Evolutionary conservation across 805 yeast genomes (phyloP).

Genomic region (Wickerhamomyces ciferrii): DNA sequence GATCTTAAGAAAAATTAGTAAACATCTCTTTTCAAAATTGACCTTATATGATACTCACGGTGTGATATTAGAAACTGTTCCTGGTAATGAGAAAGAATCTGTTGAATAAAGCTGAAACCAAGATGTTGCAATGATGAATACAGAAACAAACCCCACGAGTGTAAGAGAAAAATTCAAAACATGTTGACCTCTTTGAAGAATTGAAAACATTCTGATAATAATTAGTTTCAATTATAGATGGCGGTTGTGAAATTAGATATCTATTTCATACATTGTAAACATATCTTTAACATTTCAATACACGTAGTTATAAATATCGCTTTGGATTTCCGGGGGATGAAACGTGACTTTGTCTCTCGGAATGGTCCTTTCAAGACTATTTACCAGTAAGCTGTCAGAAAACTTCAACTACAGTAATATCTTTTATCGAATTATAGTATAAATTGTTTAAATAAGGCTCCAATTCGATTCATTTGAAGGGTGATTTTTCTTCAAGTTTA

Average conservation of each 20-base stretch:
- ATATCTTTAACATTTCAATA: too few relatives aligned
- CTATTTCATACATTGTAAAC: too few relatives aligned
- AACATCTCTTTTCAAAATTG: too few relatives aligned
- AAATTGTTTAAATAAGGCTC: too few relatives aligned
- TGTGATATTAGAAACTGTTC: constrained; percentile 30
- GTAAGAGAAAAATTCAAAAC: constrained; percentile 51
- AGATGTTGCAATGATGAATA: constrained; percentile 42
- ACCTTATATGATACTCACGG: constrained; percentile 26
- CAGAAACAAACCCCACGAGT: constrained; percentile 40
- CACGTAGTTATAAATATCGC: too few relatives aligned
- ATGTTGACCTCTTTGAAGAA: constrained; percentile 40
- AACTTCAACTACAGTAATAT: too few relatives aligned
- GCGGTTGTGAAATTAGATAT: neutral
- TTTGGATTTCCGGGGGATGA: too few relatives aligned
- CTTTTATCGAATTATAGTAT: too few relatives aligned
- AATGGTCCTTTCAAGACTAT: too few relatives aligned
- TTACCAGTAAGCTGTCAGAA: too few relatives aligned
- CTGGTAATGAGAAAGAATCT: constrained; percentile 38
- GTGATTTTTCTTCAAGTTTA: constrained; percentile 6
- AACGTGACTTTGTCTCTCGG: too few relatives aligned
- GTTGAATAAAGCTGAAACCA: constrained; percentile 40
- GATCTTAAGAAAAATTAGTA: too few relatives aligned
- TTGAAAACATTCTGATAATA: constrained; percentile 30
- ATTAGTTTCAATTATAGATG: neutral
- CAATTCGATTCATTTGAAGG: neutral